Conservation (phyloP, 2,329 filamentous ascomycete species). For the Monilinia polystroma region DNA sequence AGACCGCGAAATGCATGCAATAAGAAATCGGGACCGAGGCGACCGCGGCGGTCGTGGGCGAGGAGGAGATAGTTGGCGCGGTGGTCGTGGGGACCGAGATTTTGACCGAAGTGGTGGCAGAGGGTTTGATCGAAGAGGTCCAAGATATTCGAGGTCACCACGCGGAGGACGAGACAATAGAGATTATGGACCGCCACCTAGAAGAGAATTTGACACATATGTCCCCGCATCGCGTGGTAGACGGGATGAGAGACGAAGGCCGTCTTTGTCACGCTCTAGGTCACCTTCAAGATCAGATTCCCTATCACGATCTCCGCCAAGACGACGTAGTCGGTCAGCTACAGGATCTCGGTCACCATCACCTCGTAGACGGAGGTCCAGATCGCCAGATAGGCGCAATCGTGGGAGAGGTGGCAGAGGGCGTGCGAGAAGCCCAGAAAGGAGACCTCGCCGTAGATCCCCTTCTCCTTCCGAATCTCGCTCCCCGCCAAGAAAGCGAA, state of each 20-base stretch:
- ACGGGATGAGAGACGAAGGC: constrained; percentile 38
- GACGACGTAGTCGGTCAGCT: constrained; percentile 34
- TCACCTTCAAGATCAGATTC: constrained; percentile 39
- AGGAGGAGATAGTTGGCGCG: constrained; percentile 47
- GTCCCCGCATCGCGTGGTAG: constrained; percentile 38
- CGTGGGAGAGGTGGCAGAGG: constrained; percentile 36
- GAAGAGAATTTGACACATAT: constrained; percentile 40
- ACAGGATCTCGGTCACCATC: constrained; percentile 40
- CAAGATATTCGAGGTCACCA: constrained; percentile 46
- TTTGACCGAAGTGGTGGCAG: constrained; percentile 46
- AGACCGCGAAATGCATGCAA: constrained; percentile 66
- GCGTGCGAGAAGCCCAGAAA: constrained; percentile 38
- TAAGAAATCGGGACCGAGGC: constrained; percentile 64
- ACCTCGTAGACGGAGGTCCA: constrained; percentile 37
- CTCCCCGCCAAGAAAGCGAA: constrained; percentile 37
- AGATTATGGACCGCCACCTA: constrained; percentile 37
- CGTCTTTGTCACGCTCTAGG: constrained; percentile 34
- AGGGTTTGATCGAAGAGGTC: constrained; percentile 48
- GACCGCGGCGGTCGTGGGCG: constrained; percentile 48
- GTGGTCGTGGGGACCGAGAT: constrained; percentile 47
- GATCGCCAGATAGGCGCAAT: constrained; percentile 36
- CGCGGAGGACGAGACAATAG: constrained; percentile 42
- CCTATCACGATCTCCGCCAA: constrained; percentile 35
- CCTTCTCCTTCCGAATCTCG: constrained; percentile 32
- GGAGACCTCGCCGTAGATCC: constrained; percentile 37